Evolutionary conservation across 73 alveolate genomes (phyloP).

Genomic region (Blepharisma stoltei): DNA sequence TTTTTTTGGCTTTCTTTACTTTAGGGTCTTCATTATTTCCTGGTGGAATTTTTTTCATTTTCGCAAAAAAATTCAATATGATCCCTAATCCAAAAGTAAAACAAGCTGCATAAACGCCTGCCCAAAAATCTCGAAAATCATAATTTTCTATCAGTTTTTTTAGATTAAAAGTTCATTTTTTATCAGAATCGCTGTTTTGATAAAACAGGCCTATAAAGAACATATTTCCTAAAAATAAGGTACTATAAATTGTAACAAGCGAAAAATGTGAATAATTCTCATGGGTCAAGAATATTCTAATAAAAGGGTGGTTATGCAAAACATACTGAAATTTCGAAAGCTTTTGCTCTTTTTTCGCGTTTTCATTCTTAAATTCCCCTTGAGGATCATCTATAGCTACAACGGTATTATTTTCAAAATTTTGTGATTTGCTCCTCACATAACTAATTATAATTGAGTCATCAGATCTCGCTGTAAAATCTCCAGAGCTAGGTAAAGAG

Average conservation of each 20-base stretch:
- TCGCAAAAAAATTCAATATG: not conserved
- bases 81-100: not conserved
- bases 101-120: not conserved
- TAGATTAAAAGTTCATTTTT: not conserved
- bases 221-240: conserved; percentile 22
- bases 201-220: conserved; percentile 19
- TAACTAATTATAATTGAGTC: no score
- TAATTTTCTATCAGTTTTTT: not conserved
- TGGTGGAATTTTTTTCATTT: not conserved
- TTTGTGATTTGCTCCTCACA: no score
- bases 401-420: no score
- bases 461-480: no score
- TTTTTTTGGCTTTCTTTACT: not conserved
- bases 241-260: not conserved
- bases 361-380: no score
- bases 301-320: no score
- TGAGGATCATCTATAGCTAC: no score
- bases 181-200: not conserved
- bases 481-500: no score
- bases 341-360: no score
- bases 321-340: no score
- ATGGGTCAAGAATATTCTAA: no score
- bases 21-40: not conserved
- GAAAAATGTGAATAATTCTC: no score
- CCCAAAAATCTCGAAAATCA: conserved; percentile 6